Conservation (phyloP, 2,329 filamentous ascomycete genomes). For the Aciculosporium take region DNA sequence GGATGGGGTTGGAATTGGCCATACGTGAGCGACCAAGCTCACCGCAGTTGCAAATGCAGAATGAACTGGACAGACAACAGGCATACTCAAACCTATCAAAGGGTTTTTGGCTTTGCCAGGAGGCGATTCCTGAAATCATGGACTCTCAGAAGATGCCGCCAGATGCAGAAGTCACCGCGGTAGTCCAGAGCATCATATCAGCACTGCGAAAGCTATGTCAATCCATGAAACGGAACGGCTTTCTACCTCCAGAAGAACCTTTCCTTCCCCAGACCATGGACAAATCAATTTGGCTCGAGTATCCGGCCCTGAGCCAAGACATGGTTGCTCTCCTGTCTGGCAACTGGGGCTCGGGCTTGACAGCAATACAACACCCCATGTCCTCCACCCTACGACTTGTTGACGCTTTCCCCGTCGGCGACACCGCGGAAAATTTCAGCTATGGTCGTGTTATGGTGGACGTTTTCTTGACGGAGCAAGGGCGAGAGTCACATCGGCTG, state of each 20-base stretch:
- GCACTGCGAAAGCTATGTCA: constrained; percentile 60
- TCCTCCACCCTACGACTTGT: constrained; percentile 39
- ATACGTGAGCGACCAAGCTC: constrained; percentile 47
- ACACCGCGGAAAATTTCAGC: constrained; percentile 58
- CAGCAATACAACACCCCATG: constrained; percentile 31
- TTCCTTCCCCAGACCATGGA: constrained; percentile 67
- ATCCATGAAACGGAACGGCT: constrained; percentile 73
- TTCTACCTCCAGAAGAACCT: constrained; percentile 55
- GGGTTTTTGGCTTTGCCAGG: constrained; percentile 62
- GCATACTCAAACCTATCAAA: constrained; percentile 79
- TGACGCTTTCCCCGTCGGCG: constrained; percentile 62
- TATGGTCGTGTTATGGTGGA: constrained; percentile 68
- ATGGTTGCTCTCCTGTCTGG: constrained; percentile 57
- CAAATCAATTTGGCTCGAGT: constrained; percentile 67
- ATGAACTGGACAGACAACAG: constrained; percentile 50
- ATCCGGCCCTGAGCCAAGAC: constrained; percentile 59
- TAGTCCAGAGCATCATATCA: constrained; percentile 42
- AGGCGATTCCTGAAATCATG: constrained; percentile 35
- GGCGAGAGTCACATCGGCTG: constrained; percentile 51
- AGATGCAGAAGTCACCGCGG: constrained; percentile 35
- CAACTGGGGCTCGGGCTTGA: constrained; percentile 35
- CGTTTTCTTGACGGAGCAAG: constrained; percentile 59
- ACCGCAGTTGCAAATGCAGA: constrained; percentile 38
- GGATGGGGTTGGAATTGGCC: constrained; percentile 57
- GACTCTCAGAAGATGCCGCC: constrained; percentile 26